Evolutionary conservation across 2,329 filamentous ascomycete genomes (phyloP), one percentile per base, ranked within the genome.

Genomic region (Pseudogymnoascus sp.): DNA sequence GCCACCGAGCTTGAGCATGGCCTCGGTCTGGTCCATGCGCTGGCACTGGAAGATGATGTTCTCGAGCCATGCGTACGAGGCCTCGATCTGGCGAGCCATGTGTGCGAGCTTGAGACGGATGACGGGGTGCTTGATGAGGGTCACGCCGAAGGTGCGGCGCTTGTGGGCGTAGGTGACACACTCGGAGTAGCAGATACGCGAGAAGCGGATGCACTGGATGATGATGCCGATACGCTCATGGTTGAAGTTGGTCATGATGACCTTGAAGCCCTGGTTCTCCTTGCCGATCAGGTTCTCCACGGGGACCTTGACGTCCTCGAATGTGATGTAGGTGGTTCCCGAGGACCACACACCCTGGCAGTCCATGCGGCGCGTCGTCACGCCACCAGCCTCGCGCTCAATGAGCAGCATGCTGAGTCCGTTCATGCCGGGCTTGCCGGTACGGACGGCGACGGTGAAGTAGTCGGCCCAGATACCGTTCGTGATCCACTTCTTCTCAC

Each of bases 401-500:
- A 99, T 96, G 64, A 99, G 87, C 60, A 99, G 84, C 60, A 97
- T 83, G 30, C 87, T 91, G 65, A 99, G 83, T 64, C 94, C 94
- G 72, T 93, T 92, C 92, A 97, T 97, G 68, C 94, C 94, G 23
- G 84, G 80, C 35, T 86, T 88, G 66, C 89, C 92, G 11, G 94
- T 99, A 64, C 94, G 88, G 39, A 99, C 94, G 25, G 93, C 94
- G 12, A 91, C 95, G 62, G 94, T 97, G 81, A 97, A 97, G 80
- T 97, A 99, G 76, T 99, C 94, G 66, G 82, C 85, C 91, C 92
- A 97, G 72, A 97, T 85, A 72, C 94, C 94, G 78, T 99, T 99
- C 71, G 93, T 97, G 76, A 97, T 97, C 93, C 94, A 97, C 80
- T 99, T 99, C 89, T 99, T 97, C 85, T 97, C 93, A 62, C 94